phyloP scores from a whole-genome alignment of 2,329 filamentous ascomycete genomes.

The Didymella glomerata region DNA sequence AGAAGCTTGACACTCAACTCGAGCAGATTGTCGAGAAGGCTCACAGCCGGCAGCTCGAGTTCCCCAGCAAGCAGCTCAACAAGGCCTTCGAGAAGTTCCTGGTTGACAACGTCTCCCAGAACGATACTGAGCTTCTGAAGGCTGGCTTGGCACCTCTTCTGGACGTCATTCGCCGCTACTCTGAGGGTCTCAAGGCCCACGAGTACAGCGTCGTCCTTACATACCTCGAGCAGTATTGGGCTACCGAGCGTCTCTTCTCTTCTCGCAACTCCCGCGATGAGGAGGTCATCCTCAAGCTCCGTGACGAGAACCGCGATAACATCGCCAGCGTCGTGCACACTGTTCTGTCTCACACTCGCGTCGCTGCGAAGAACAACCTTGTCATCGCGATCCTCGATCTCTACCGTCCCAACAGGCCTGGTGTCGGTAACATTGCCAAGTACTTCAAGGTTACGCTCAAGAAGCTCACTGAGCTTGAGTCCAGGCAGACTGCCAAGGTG shows the following conservation, averaged over 20 bases:
- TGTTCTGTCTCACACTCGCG: slow-evolving; percentile 91
- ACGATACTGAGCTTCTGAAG: slow-evolving; percentile 77
- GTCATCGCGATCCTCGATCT: slow-evolving; percentile 90
- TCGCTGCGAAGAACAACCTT: slow-evolving; percentile 92
- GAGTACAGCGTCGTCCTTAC: slow-evolving; percentile 84
- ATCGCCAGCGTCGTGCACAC: slow-evolving; percentile 83
- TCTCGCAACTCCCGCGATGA: slow-evolving; percentile 86
- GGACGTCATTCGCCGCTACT: slow-evolving; percentile 80
- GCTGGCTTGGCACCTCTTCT: slow-evolving; percentile 77
- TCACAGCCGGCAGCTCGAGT: slow-evolving; percentile 79
- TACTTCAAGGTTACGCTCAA: slow-evolving; percentile 83
- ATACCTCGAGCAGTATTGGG: slow-evolving; percentile 82
- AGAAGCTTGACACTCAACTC: slow-evolving; percentile 85
- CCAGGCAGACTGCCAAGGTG: slow-evolving; percentile 87
- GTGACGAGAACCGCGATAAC: slow-evolving; percentile 96
- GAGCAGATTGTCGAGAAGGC: slow-evolving; percentile 86
- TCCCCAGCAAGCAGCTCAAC: slow-evolving; percentile 85
- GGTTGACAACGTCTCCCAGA: slow-evolving; percentile 79
- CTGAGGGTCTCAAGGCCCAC: slow-evolving; percentile 87
- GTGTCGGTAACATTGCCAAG: slow-evolving; percentile 86
- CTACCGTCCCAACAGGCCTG: slow-evolving; percentile 94
- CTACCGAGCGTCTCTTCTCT: slow-evolving; percentile 87
- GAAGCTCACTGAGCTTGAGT: slow-evolving; percentile 90
- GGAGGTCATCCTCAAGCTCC: slow-evolving; percentile 89
- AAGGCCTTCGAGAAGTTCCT: slow-evolving; percentile 89